phyloP scores from a whole-genome alignment of 306 rosid genomes.

The Morella rubra region DNA sequence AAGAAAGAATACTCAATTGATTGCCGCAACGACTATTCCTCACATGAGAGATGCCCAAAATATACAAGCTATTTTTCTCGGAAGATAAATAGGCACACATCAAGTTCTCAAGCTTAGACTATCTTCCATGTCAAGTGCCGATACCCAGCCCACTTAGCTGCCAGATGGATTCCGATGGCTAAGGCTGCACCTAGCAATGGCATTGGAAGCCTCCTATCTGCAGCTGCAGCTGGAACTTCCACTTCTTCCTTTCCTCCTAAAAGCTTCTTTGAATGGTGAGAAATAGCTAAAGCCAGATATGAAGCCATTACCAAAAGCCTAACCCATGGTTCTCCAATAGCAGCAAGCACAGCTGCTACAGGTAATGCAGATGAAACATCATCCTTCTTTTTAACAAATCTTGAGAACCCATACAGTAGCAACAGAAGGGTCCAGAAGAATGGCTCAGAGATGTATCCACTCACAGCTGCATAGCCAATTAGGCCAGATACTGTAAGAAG shows the following conservation, averaged over 20 bases:
- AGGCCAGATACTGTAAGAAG: constrained; percentile 70
- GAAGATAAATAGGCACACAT: neutral
- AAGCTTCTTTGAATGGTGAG: constrained; percentile 51
- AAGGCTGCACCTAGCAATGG: constrained; percentile 73
- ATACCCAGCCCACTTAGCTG: constrained; percentile 92
- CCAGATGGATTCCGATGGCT: constrained; percentile 74
- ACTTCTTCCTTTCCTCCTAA: constrained; percentile 42
- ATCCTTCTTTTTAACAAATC: constrained; percentile 60
- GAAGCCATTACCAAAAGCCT: constrained; percentile 64
- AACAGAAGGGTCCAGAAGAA: constrained; percentile 82
- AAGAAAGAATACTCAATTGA: neutral
- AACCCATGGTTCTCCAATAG: constrained; percentile 91
- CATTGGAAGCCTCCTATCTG: constrained; percentile 50
- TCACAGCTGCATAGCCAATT: constrained; percentile 76
- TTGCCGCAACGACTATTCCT: neutral
- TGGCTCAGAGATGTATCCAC: constrained; percentile 74
- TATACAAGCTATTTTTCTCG: constrained; percentile 14
- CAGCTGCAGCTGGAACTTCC: constrained; percentile 35
- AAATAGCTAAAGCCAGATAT: constrained; percentile 58
- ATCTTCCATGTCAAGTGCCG: constrained; percentile 94
- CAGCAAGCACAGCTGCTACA: constrained; percentile 75
- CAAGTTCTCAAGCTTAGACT: constrained; percentile 32
- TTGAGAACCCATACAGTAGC: constrained; percentile 61
- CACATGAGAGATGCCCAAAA: neutral
- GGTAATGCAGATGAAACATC: constrained; percentile 79